These are phyloP conservation scores for Suzukiozyma palmioleophila DNA, from an alignment of 1,139 yeast genomes.

Conservation along the genomic window DNA sequence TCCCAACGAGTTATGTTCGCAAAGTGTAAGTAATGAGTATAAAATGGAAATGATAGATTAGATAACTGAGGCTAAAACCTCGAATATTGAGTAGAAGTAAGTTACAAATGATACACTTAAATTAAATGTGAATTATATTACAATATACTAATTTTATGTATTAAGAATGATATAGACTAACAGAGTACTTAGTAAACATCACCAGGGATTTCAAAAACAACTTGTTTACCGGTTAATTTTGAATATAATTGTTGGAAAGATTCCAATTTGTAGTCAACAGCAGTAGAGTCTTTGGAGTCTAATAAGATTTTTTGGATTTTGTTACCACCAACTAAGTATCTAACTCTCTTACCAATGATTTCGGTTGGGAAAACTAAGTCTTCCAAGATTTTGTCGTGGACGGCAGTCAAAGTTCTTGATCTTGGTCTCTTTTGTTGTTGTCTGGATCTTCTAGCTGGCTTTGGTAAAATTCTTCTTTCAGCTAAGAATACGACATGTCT, in stretches of 20 bases:
- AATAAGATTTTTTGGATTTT: constrained; percentile 97
- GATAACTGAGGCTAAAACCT: no score
- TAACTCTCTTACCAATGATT: constrained; percentile 98
- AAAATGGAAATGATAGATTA: neutral
- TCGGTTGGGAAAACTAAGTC: constrained; percentile 99
- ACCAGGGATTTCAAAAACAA: constrained; percentile 95
- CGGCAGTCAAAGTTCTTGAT: constrained; percentile 98
- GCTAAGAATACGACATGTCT: constrained; percentile 99
- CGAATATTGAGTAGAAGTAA: no score
- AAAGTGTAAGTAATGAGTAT: constrained; percentile 16
- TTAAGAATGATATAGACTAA: constrained; percentile 3
- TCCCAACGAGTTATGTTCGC: constrained; percentile 75
- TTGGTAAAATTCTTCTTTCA: constrained; percentile 99
- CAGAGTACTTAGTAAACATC: constrained; percentile 37
- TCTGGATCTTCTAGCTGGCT: constrained; percentile 89
- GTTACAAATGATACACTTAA: constrained; percentile 5
- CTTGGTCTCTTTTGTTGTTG: constrained; percentile 99
- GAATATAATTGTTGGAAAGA: constrained; percentile 98
- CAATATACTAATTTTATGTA: constrained; percentile 4
- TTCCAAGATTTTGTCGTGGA: constrained; percentile 97
- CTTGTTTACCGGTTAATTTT: constrained; percentile 99
- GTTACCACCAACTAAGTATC: constrained; percentile 99
- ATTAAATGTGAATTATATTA: constrained; percentile 5
- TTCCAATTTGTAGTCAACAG: constrained; percentile 98
- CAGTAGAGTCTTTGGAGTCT: constrained; percentile 96